phyloP scores from a whole-genome alignment of 306 rosid genomes.

The Lathyrus sativus region DNA sequence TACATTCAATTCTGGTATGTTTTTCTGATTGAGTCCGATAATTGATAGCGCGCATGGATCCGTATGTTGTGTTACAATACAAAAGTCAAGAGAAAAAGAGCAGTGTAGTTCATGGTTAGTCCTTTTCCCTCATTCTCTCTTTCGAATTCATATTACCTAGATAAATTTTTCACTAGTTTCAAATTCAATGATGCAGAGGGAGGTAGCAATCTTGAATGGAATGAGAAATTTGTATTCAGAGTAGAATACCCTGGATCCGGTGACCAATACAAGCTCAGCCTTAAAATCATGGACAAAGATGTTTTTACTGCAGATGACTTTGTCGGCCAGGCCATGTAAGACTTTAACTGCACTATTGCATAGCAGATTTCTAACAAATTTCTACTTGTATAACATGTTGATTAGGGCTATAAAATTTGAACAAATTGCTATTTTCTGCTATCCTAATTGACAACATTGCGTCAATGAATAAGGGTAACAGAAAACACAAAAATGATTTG shows the following conservation, averaged over 20 bases:
- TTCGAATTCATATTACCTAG: neutral
- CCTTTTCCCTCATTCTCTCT: constrained; percentile 7
- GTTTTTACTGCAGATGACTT: constrained; percentile 72
- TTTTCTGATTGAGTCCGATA: constrained; percentile 25
- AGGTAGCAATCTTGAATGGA: constrained; percentile 71
- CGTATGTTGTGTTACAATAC: constrained; percentile 78
- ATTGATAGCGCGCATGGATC: constrained; percentile 67
- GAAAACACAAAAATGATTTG: too few relatives aligned
- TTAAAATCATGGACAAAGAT: constrained; percentile 79
- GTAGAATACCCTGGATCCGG: constrained; percentile 84
- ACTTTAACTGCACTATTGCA: neutral
- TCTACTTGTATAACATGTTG: too few relatives aligned
- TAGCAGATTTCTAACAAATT: too few relatives aligned
- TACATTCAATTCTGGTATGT: neutral
- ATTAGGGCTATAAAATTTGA: neutral
- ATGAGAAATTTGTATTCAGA: constrained; percentile 71
- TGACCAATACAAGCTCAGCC: constrained; percentile 59
- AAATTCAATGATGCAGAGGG: constrained; percentile 54
- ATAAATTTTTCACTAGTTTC: neutral
- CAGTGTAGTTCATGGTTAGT: constrained; percentile 65
- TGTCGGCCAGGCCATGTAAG: constrained; percentile 77
- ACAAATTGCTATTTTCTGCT: neutral
- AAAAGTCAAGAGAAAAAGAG: constrained; percentile 78
- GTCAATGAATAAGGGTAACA: too few relatives aligned
- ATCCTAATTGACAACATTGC: too few relatives aligned